phyloP scores from a whole-genome alignment of 2,329 filamentous ascomycete species.

The Stagonosporopsis vannaccii region DNA sequence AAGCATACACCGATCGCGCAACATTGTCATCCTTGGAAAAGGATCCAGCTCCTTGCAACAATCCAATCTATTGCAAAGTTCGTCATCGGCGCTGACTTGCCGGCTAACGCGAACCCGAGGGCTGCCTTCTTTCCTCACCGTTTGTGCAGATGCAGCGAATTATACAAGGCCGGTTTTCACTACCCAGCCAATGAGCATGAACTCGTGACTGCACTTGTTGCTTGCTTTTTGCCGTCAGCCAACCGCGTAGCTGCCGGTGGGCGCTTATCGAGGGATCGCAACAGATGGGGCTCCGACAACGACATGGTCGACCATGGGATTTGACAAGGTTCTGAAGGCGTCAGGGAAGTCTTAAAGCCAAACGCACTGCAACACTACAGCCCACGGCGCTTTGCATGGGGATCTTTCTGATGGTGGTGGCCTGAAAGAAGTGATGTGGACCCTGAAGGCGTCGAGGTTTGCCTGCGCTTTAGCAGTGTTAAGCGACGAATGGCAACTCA shows the following conservation, averaged over 20 bases:
- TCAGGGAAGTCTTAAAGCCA: neutral
- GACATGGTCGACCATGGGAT: neutral
- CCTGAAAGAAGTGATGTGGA: neutral
- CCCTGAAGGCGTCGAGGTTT: neutral
- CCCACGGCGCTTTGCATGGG: neutral
- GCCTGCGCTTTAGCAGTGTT: neutral
- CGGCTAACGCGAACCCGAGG: neutral
- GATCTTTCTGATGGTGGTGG: neutral
- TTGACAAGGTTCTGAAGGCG: neutral
- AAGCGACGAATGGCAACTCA: neutral
- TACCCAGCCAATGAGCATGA: neutral
- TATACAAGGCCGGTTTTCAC: neutral
- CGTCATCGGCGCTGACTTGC: neutral
- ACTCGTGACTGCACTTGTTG: neutral
- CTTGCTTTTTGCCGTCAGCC: slow-evolving; percentile 15
- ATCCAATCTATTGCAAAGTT: neutral
- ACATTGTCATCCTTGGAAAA: neutral
- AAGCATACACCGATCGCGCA: neutral
- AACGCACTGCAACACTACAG: neutral
- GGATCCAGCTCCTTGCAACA: slow-evolving; percentile 4
- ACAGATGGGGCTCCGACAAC: neutral
- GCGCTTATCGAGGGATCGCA: neutral
- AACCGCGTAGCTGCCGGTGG: slow-evolving; percentile 8
- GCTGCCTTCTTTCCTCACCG: neutral
- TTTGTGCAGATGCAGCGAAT: slow-evolving; percentile 4